These are phyloP conservation scores for Phyllostachys edulis DNA, from an alignment of 176 grass and related monocot species.

Conservation along the genomic window DNA sequence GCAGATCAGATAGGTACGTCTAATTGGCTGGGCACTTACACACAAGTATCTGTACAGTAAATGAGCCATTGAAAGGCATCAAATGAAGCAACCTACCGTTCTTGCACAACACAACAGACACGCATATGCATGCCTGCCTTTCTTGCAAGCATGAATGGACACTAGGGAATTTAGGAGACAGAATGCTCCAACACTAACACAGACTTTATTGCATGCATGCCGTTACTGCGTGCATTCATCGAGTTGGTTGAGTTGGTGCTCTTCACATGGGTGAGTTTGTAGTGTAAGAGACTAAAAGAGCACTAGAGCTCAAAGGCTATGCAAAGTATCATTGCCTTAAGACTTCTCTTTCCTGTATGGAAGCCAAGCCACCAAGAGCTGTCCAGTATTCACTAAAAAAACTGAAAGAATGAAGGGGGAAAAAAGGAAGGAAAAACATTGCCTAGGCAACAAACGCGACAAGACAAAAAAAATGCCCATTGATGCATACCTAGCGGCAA, in stretches of 20 bases:
- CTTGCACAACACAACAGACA: slow-evolving; percentile 11
- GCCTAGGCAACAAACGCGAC: slow-evolving; percentile 28
- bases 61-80: slow-evolving; percentile 62
- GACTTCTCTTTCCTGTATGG: slow-evolving; percentile 46
- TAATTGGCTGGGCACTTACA: slow-evolving; percentile 28
- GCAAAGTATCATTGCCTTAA: slow-evolving; percentile 55
- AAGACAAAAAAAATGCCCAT: slow-evolving; percentile 16
- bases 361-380: slow-evolving; percentile 57
- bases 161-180: slow-evolving; percentile 25
- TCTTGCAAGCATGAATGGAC: slow-evolving; percentile 28
- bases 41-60: slow-evolving; percentile 31
- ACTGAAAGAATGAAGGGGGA: not conserved
- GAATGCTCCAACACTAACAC: slow-evolving; percentile 41
- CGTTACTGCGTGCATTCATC: slow-evolving; percentile 40
- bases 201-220: slow-evolving; percentile 54
- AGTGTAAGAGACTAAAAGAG: slow-evolving; percentile 31
- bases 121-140: not conserved
- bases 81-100: slow-evolving; percentile 64
- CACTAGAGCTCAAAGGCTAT: slow-evolving; percentile 52
- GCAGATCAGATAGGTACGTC: slow-evolving; percentile 16
- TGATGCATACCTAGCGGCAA: slow-evolving; percentile 22
- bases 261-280: slow-evolving; percentile 50
- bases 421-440: not conserved
- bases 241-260: slow-evolving; percentile 42
- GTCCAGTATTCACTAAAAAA: slow-evolving; percentile 31